Percentiles rank a stretch among this genome's conserved stretches.
phyloP scores from a whole-genome alignment of 2,329 filamentous ascomycete species.

The Neurospora sp. region DNA sequence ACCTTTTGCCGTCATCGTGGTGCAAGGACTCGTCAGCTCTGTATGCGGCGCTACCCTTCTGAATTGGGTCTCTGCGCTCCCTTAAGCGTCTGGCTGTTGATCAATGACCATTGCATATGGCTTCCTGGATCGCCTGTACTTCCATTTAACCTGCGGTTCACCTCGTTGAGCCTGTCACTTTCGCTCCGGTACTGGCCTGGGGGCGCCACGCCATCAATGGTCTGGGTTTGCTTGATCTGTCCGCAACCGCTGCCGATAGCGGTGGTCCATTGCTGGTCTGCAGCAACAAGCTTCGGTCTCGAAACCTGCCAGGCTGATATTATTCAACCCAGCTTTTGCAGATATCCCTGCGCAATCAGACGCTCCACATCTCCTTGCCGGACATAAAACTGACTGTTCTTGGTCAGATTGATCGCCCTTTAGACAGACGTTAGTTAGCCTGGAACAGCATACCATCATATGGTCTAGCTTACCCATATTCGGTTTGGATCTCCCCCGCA shows the following conservation, averaged over 20 bases:
- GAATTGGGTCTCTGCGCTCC: background rate
- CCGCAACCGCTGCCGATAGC: background rate
- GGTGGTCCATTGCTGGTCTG: background rate
- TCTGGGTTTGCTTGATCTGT: background rate
- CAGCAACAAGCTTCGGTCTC: background rate
- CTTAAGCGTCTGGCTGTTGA: background rate
- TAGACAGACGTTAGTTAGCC: background rate
- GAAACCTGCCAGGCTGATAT: background rate
- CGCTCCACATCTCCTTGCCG: conserved; percentile 92
- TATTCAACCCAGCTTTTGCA: conserved; percentile 74
- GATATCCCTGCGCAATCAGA: conserved; percentile 85
- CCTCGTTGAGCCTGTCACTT: background rate
- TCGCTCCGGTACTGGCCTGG: background rate
- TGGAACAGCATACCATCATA: background rate
- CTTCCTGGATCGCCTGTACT: background rate
- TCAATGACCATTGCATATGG: background rate
- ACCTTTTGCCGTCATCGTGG: conserved; percentile 17
- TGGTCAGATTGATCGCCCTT: conserved; percentile 89
- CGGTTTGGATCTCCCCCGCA: conserved; percentile 96
- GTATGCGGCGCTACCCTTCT: background rate
- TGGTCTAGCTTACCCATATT: conserved; percentile 70
- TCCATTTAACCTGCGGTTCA: background rate
- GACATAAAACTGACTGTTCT: conserved; percentile 97
- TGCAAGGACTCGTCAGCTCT: conserved; percentile 14
- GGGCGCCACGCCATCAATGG: background rate